A percentile compares a stretch with the other conserved stretches of the same genome.
These are phyloP conservation scores for Fusarium subtropicale DNA, from an alignment of 2,329 filamentous ascomycete species.

Conservation along the genomic window DNA sequence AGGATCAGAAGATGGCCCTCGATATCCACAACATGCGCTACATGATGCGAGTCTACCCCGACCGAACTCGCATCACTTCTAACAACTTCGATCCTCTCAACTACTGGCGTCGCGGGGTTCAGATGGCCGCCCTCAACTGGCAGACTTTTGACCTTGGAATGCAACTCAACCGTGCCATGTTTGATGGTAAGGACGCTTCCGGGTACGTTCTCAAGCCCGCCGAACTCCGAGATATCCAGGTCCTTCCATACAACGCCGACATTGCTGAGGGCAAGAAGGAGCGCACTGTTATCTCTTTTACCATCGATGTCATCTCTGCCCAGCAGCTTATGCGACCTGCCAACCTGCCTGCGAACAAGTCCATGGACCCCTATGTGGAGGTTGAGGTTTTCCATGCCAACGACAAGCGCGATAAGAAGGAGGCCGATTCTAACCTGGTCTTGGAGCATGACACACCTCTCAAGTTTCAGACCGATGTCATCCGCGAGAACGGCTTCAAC, in stretches of 20 bases:
- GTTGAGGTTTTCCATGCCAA: conserved; percentile 95
- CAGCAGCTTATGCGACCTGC: conserved; percentile 91
- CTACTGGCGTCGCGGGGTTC: conserved; percentile 94
- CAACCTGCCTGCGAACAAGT: conserved; percentile 75
- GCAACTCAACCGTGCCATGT: conserved; percentile 98
- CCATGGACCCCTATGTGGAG: conserved; percentile 92
- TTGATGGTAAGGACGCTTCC: conserved; percentile 85
- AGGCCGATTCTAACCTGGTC: conserved; percentile 69
- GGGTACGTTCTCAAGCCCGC: conserved; percentile 95
- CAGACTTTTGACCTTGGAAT: conserved; percentile 96
- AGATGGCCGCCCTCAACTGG: conserved; percentile 99
- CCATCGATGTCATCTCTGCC: conserved; percentile 89
- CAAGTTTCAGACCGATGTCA: conserved; percentile 81
- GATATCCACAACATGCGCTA: conserved; percentile 92
- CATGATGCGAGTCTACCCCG: conserved; percentile 94
- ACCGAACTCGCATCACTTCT: conserved; percentile 82
- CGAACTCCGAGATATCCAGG: conserved; percentile 79
- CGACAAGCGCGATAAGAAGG: conserved; percentile 89
- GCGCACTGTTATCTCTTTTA: conserved; percentile 85
- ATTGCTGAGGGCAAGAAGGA: conserved; percentile 74
- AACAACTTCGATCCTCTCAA: conserved; percentile 94
- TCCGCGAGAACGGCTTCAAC: conserved; percentile 92
- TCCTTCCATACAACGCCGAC: conserved; percentile 62
- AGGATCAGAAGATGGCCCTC: conserved; percentile 80
- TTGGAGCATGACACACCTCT: conserved; percentile 69